Evolutionary conservation across 2,329 filamentous ascomycete genomes (phyloP).

Genomic region (Pseudogymnoascus sp.): DNA sequence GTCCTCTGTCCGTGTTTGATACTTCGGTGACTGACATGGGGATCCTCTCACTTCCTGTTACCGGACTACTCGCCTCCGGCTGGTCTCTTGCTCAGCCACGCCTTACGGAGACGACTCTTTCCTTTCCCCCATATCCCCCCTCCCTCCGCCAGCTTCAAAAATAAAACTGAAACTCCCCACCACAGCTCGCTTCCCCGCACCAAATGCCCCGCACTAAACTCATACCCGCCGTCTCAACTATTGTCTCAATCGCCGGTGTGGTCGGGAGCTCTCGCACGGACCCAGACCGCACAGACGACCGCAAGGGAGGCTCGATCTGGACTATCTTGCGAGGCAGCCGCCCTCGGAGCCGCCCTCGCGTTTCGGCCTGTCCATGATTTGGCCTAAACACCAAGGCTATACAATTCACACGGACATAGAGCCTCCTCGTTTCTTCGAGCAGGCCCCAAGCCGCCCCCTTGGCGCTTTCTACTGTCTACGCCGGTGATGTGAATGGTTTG

Average conservation of each 20-base stretch:
- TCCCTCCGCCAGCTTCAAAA: neutral
- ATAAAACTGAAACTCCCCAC: neutral
- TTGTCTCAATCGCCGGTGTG: neutral
- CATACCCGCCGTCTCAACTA: neutral
- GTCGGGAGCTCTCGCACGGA: neutral
- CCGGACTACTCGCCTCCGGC: neutral
- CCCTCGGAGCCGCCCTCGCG: neutral
- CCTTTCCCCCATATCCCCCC: neutral
- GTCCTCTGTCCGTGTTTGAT: neutral
- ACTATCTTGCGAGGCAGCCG: neutral
- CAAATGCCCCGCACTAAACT: neutral
- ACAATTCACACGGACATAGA: neutral
- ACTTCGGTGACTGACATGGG: neutral
- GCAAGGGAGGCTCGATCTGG: neutral
- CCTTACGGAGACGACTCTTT: neutral
- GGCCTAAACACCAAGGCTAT: neutral
- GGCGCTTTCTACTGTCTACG: neutral
- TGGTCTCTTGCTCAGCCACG: neutral
- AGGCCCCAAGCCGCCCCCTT: neutral
- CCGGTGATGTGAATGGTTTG: neutral
- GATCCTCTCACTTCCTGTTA: neutral
- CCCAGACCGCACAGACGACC: neutral
- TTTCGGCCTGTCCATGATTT: neutral
- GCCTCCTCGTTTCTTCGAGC: too few species aligned
- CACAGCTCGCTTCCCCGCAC: neutral